phyloP scores from a whole-genome alignment of 331 rosid species.

The Arachis monticola region DNA sequence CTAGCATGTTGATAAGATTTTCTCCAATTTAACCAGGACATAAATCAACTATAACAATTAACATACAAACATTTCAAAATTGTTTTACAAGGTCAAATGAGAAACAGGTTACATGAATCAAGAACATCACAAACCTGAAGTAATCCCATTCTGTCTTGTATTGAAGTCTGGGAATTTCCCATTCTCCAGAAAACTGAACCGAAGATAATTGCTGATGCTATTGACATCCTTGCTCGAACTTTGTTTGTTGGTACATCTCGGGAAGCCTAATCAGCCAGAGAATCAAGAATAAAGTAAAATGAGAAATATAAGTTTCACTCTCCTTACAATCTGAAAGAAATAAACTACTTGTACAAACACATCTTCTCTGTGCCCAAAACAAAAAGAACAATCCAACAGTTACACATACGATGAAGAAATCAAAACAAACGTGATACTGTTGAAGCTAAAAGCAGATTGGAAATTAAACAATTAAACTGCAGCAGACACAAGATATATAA shows the following conservation, averaged over 20 bases:
- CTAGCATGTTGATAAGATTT: constrained; percentile 8
- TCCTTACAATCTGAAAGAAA: constrained; percentile 25
- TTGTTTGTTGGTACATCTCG: constrained; percentile 92
- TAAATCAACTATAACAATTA: constrained; percentile 20
- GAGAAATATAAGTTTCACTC: constrained; percentile 37
- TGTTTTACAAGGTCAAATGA: constrained; percentile 25
- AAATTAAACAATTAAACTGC: constrained; percentile 17
- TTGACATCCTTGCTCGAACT: constrained; percentile 91
- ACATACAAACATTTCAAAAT: constrained; percentile 19
- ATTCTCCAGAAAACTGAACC: constrained; percentile 97
- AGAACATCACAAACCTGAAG: constrained; percentile 80
- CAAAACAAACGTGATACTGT: constrained; percentile 22
- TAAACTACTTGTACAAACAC: constrained; percentile 2
- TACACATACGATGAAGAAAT: constrained; percentile 12
- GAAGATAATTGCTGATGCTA: constrained; percentile 88
- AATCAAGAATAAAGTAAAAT: constrained; percentile 39
- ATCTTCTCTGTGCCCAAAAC: constrained; percentile 27
- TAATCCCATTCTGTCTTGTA: constrained; percentile 98
- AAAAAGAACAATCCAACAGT: not conserved
- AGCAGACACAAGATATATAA: constrained; percentile 15
- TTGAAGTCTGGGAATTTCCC: constrained; percentile 95
- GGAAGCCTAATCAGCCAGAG: constrained; percentile 65
- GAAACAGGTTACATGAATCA: constrained; percentile 35
- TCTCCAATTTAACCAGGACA: constrained; percentile 11
- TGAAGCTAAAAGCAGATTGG: constrained; percentile 14